Evolutionary conservation across 192 early-diverging fungal genomes (phyloP).

Genomic region (Funneliformis mosseae): DNA sequence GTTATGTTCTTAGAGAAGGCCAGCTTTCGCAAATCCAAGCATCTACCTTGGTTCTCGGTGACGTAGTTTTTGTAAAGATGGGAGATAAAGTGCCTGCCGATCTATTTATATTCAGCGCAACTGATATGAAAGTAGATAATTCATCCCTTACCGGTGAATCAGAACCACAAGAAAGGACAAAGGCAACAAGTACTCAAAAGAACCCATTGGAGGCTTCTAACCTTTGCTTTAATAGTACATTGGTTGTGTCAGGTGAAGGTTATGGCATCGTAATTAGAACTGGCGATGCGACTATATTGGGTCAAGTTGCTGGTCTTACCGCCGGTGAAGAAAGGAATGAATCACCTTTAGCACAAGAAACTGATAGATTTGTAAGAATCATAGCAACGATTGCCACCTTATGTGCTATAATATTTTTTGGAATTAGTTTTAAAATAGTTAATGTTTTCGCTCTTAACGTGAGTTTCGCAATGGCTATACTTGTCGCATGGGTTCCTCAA

Average conservation of each 20-base stretch:
- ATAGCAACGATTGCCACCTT: slow-evolving; percentile 79
- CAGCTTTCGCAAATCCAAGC: slow-evolving; percentile 70
- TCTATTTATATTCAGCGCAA: slow-evolving; percentile 73
- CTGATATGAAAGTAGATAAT: slow-evolving; percentile 96
- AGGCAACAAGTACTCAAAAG: slow-evolving; percentile 63
- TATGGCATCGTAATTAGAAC: slow-evolving; percentile 93
- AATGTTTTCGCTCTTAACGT: slow-evolving; percentile 66
- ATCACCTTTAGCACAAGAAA: slow-evolving; percentile 79
- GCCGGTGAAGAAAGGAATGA: slow-evolving; percentile 72
- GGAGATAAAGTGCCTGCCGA: slow-evolving; percentile 97
- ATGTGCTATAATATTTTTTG: slow-evolving; percentile 86
- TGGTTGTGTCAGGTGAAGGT: slow-evolving; percentile 81
- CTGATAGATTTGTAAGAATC: slow-evolving; percentile 79
- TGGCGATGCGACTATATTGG: slow-evolving; percentile 92
- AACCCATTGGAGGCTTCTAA: slow-evolving; percentile 95
- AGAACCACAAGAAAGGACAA: slow-evolving; percentile 84
- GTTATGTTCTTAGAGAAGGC: slow-evolving; percentile 77
- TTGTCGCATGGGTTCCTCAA: slow-evolving; percentile 92
- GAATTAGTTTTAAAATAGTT: slow-evolving; percentile 62
- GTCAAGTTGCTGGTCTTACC: slow-evolving; percentile 91
- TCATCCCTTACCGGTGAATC: slow-evolving; percentile 95
- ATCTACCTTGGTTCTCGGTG: slow-evolving; percentile 78
- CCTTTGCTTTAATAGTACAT: slow-evolving; percentile 87
- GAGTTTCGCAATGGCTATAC: slow-evolving; percentile 90
- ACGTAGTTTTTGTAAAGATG: slow-evolving; percentile 85